phyloP scores from a whole-genome alignment of 108 stramenopile genomes.

The Skeletonema potamos region DNA sequence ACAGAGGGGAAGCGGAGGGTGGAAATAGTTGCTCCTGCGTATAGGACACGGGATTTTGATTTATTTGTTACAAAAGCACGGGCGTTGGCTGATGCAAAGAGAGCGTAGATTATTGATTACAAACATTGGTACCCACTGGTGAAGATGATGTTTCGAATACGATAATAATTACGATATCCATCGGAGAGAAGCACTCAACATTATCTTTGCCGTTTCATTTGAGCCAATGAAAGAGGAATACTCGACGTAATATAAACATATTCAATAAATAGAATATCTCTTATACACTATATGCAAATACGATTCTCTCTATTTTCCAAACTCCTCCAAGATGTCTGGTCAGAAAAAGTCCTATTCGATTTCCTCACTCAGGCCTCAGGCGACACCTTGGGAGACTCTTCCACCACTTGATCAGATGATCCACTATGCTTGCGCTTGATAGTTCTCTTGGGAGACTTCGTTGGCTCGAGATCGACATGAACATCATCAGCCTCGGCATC shows the following conservation, averaged over 20 bases:
- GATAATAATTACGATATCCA: no score
- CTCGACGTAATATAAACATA: background rate
- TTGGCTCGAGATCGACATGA: constrained; percentile 13
- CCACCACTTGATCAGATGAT: constrained; percentile 5
- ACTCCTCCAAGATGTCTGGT: background rate
- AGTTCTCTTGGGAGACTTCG: constrained; percentile 8
- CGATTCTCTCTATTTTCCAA: background rate
- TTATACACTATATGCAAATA: background rate
- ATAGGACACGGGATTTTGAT: constrained; percentile 51
- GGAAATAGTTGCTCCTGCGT: constrained; percentile 44
- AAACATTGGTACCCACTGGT: background rate
- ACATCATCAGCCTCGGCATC: constrained; percentile 17
- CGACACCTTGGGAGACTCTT: background rate
- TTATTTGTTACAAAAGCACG: constrained; percentile 29
- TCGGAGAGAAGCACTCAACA: background rate
- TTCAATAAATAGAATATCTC: background rate
- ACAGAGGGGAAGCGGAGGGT: background rate
- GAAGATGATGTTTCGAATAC: no score
- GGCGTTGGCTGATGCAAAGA: constrained; percentile 17
- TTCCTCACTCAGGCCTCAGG: background rate
- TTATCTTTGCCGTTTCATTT: background rate
- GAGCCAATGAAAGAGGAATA: no score
- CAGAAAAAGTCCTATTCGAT: background rate
- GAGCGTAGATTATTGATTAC: background rate
- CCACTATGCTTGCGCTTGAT: constrained; percentile 18